phyloP scores from a whole-genome alignment of 331 rosid genomes.

The Pyracantha coccinea region DNA sequence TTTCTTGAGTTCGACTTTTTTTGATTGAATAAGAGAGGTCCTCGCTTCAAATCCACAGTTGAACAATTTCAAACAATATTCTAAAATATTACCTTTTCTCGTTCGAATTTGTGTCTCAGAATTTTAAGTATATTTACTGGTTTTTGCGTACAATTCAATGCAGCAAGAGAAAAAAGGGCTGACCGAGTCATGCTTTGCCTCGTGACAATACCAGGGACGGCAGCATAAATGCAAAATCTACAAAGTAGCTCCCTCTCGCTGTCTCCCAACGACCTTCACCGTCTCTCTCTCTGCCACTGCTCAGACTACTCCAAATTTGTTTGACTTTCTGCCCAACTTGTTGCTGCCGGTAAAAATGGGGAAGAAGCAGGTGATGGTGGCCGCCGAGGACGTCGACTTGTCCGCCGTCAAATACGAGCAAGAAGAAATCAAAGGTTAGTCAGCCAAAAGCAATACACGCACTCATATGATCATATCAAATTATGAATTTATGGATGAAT shows the following conservation, averaged over 20 bases:
- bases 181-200: background rate
- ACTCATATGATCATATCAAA: too few species aligned
- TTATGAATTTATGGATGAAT: too few species aligned
- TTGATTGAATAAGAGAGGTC: too few species aligned
- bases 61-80: too few species aligned
- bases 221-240: background rate
- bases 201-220: background rate
- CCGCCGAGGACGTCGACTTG: constrained; percentile 56
- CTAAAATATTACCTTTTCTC: too few species aligned
- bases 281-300: background rate
- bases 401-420: constrained; percentile 52
- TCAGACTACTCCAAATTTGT: background rate
- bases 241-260: background rate
- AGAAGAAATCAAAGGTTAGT: constrained; percentile 47
- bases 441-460: background rate
- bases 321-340: background rate
- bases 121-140: too few species aligned
- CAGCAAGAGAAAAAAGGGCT: background rate
- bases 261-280: background rate
- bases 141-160: background rate
- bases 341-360: constrained; percentile 34
- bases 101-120: too few species aligned
- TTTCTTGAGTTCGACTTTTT: too few species aligned
- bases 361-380: constrained; percentile 52
- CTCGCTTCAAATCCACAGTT: too few species aligned